Evolutionary conservation across 2,329 filamentous ascomycete species (phyloP).

Genomic region (Colletotrichum sp.): DNA sequence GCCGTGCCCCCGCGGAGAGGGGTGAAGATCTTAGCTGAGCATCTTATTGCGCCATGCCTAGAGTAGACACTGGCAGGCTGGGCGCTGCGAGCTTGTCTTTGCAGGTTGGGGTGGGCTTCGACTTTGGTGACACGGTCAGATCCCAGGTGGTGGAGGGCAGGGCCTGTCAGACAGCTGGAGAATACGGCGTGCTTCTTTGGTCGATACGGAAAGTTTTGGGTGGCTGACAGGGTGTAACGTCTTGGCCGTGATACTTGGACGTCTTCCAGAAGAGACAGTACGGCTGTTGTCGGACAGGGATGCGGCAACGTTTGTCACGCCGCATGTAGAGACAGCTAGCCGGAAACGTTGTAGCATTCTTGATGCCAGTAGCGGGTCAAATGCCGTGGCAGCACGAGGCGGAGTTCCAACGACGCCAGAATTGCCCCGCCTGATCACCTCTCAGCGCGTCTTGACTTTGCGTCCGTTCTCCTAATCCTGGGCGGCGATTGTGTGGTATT

Average conservation of each 20-base stretch:
- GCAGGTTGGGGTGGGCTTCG: not conserved
- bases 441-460: not conserved
- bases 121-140: not conserved
- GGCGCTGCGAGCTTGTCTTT: not conserved
- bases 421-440: not conserved
- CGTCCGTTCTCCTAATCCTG: not conserved
- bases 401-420: not conserved
- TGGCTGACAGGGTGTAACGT: not conserved
- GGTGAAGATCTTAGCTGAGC: not conserved
- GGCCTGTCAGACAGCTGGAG: not conserved
- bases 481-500: not conserved
- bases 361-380: not conserved
- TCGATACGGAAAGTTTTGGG: not conserved
- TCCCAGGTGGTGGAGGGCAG: not conserved
- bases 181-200: not conserved
- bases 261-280: not conserved
- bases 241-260: not conserved
- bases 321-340: not conserved
- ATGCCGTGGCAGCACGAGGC: not conserved
- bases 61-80: not conserved
- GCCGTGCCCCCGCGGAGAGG: not conserved
- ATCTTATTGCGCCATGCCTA: not conserved
- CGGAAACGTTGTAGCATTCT: not conserved
- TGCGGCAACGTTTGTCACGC: not conserved
- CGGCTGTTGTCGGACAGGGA: not conserved